Evolutionary conservation across 306 rosid genomes (phyloP).

Genomic region (Alnus rubra): DNA sequence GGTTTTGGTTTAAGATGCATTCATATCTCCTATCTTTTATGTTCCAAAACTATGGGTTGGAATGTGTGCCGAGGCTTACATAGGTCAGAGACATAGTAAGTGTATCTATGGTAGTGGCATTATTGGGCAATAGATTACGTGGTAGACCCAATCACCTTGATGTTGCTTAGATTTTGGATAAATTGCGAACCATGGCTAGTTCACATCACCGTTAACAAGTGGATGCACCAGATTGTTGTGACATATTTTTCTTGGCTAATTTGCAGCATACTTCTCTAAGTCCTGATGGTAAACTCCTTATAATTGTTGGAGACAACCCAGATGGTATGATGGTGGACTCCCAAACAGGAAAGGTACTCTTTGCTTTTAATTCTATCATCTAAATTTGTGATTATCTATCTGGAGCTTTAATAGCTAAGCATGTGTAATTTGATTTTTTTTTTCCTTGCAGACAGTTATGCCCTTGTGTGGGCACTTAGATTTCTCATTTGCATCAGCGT

Average conservation of each 20-base stretch:
- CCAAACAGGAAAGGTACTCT: slow-evolving; percentile 83
- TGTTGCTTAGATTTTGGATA: not conserved
- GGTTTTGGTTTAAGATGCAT: not conserved
- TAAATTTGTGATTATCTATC: not conserved
- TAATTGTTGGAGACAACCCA: slow-evolving; percentile 83
- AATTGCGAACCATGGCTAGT: not conserved
- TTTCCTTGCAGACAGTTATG: slow-evolving; percentile 53
- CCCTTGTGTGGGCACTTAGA: slow-evolving; percentile 72
- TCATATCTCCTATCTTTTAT: not conserved
- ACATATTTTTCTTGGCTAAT: slow-evolving; percentile 10
- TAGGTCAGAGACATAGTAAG: not conserved
- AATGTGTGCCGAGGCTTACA: not conserved
- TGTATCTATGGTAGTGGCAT: not conserved
- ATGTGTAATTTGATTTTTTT: slow-evolving; percentile 20
- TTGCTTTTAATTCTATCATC: not conserved
- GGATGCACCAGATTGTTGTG: not conserved
- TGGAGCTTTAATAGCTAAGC: not conserved
- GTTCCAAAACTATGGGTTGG: not conserved
- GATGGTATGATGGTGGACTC: slow-evolving; percentile 80
- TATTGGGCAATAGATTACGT: not conserved
- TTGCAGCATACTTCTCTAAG: slow-evolving; percentile 84
- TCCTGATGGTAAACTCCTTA: slow-evolving; percentile 72
- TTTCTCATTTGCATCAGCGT: slow-evolving; percentile 88
- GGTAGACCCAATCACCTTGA: not conserved
- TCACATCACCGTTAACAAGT: not conserved